phyloP scores from a whole-genome alignment of 371 early-diverging fungal species.

The Caulochytrium protostelioides region DNA sequence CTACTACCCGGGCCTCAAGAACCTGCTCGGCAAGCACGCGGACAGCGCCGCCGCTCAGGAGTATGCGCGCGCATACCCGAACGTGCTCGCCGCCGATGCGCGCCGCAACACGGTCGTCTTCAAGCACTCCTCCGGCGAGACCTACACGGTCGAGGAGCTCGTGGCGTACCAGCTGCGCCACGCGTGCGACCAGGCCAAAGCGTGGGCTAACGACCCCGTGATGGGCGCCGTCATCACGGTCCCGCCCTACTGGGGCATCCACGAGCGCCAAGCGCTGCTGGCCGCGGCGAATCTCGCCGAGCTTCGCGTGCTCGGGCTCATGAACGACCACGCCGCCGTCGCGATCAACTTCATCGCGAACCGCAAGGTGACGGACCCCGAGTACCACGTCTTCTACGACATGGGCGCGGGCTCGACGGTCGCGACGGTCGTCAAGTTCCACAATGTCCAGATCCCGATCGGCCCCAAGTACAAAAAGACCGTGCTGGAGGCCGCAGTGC shows the following conservation, averaged over 20 bases:
- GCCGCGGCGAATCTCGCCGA: slow-evolving; percentile 87
- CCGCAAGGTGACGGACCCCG: slow-evolving; percentile 43
- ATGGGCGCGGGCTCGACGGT: slow-evolving; percentile 89
- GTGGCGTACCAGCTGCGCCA: slow-evolving; percentile 81
- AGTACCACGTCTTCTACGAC: slow-evolving; percentile 80
- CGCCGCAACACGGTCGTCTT: slow-evolving; percentile 31
- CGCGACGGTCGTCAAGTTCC: slow-evolving; percentile 64
- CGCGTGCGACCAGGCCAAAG: slow-evolving; percentile 59
- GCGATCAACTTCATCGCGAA: slow-evolving; percentile 80
- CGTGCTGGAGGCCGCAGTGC: slow-evolving; percentile 48
- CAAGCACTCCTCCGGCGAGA: slow-evolving; percentile 36
- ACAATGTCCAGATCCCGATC: slow-evolving; percentile 35
- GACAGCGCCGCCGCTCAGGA: slow-evolving; percentile 41
- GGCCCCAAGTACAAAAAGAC: slow-evolving; percentile 24
- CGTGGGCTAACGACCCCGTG: slow-evolving; percentile 48
- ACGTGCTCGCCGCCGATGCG: slow-evolving; percentile 43
- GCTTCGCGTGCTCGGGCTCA: slow-evolving; percentile 51
- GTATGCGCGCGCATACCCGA: slow-evolving; percentile 47
- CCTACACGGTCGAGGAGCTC: slow-evolving; percentile 59
- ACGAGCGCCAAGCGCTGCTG: slow-evolving; percentile 73
- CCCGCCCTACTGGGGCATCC: slow-evolving; percentile 69
- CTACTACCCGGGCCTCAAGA: slow-evolving; percentile 60
- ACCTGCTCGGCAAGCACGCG: slow-evolving; percentile 48
- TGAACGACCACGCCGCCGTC: slow-evolving; percentile 86
- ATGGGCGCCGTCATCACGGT: slow-evolving; percentile 77